These are phyloP conservation scores for Eleusine indica DNA, from an alignment of 176 grass and related monocot species.

Conservation along the genomic window DNA sequence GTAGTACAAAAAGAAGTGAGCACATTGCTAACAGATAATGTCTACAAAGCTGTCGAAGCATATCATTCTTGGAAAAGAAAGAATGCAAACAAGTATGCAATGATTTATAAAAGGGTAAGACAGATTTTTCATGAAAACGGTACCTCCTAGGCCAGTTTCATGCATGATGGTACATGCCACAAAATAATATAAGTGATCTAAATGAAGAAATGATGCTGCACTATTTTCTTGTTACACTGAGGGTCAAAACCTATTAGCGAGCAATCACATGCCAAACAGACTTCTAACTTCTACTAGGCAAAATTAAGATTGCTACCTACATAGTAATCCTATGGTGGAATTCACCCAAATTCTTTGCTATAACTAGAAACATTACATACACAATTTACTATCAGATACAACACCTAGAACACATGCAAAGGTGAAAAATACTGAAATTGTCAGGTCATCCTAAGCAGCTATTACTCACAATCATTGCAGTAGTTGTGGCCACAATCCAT, in stretches of 20 bases:
- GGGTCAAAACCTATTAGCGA: constrained; percentile 1
- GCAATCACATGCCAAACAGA: constrained; percentile 7
- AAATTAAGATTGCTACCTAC: background rate
- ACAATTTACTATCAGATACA: constrained; percentile 1
- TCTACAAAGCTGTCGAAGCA: background rate
- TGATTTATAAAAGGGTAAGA: constrained; percentile 4
- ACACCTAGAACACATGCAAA: constrained; percentile 1
- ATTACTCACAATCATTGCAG: constrained; percentile 91
- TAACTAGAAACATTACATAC: background rate
- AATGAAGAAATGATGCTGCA: background rate
- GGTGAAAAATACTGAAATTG: constrained; percentile 17
- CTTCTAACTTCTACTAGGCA: constrained; percentile 5
- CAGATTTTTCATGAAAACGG: background rate
- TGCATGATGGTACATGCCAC: background rate
- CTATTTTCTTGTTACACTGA: constrained; percentile 7
- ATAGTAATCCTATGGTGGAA: background rate
- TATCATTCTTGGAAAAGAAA: background rate
- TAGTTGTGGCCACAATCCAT: constrained; percentile 94
- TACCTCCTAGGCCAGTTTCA: background rate
- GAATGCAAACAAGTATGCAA: background rate
- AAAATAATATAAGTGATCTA: constrained; percentile 2
- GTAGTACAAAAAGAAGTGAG: background rate
- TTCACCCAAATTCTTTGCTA: background rate
- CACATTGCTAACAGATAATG: background rate
- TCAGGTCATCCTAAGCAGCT: background rate